phyloP scores from a whole-genome alignment of 2,329 filamentous ascomycete species.

The Nemania sp. region DNA sequence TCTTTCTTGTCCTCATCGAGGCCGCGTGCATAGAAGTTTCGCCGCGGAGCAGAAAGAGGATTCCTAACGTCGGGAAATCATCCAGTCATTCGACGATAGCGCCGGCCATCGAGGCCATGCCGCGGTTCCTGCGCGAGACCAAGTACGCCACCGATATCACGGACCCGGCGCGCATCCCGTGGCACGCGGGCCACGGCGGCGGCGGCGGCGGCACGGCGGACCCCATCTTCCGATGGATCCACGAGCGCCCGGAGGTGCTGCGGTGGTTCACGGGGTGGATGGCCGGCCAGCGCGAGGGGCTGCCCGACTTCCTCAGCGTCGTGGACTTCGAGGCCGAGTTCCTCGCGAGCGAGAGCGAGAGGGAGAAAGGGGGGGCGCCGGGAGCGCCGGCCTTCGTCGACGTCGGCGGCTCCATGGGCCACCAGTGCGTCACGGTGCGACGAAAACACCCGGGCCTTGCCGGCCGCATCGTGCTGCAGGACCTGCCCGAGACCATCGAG shows the following conservation, averaged over 20 bases:
- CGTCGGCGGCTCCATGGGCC: conserved; percentile 31
- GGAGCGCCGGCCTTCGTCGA: conserved; percentile 33
- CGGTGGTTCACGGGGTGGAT: conserved; percentile 29
- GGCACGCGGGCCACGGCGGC: conserved; percentile 24
- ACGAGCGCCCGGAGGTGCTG: conserved; percentile 23
- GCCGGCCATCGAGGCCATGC: conserved; percentile 26
- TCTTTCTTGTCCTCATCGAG: too few relatives aligned
- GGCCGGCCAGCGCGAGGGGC: conserved; percentile 25
- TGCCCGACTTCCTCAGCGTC: conserved; percentile 26
- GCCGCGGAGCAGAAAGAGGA: too few relatives aligned
- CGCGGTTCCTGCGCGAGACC: conserved; percentile 28
- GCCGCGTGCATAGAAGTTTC: too few relatives aligned
- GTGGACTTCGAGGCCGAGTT: conserved; percentile 30
- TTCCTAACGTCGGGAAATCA: not conserved
- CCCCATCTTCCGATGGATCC: conserved; percentile 26
- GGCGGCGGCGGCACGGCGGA: not conserved
- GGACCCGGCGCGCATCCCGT: conserved; percentile 18
- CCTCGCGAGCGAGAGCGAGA: conserved; percentile 4
- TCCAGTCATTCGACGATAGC: conserved; percentile 22
- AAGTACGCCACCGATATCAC: conserved; percentile 22
- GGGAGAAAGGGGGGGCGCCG: too few relatives aligned
- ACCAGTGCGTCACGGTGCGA: conserved; percentile 29
- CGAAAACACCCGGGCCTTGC: conserved; percentile 23
- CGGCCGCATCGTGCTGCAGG: conserved; percentile 34
- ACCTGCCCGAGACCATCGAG: conserved; percentile 24